Evolutionary conservation across 805 yeast genomes (phyloP), one percentile per base, ranked within the genome.

Genomic region (Brettanomyces custersianus): DNA sequence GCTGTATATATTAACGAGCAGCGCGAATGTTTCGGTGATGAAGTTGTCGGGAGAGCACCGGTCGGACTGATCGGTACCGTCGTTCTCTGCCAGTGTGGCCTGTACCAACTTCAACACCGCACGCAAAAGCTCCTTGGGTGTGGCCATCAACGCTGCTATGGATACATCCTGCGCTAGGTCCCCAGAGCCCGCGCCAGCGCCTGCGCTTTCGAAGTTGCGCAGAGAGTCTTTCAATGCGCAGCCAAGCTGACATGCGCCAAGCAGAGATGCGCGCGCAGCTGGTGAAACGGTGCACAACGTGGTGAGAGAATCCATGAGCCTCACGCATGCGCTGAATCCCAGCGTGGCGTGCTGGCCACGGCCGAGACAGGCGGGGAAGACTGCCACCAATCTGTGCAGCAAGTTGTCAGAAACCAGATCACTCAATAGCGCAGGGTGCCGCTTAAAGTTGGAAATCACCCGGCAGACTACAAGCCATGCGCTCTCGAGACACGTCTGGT

Each of bases 91-190:
- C n/a, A n/a, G n/a, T n/a, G 83, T 43, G 22, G 70, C 63, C 2
- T 74, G 69, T 5, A 81, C 58, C 33, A 85, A 60, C 28, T 70
- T 66, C 15, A 84, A 56, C 15, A 79, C 62, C 11, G 73, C 62
- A 2, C 70, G 45, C 15, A 81, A 54, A 20, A 82, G 51, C n/a
- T 77, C 80, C 45, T 77, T 80, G 0, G 90, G 87, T 2, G 77
- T 72, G 36, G 78, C 72, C 75, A 84, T 79, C 27, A 86, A 55
- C 0, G 84, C 72, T 48, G 83, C 94, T 31, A 80, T 72, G 4
- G 85, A 62, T 1, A 74, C 52, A 1, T n/a, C n/a, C n/a, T n/a
- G n/a, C n/a, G n/a, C n/a, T n/a, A n/a, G n/a, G n/a, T n/a, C n/a
- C n/a, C n/a, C n/a, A n/a, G n/a, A n/a, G n/a, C n/a, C n/a, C n/a